Conservation (phyloP, 1,284 basidiomycete genomes). For the Boletus sp. region DNA sequence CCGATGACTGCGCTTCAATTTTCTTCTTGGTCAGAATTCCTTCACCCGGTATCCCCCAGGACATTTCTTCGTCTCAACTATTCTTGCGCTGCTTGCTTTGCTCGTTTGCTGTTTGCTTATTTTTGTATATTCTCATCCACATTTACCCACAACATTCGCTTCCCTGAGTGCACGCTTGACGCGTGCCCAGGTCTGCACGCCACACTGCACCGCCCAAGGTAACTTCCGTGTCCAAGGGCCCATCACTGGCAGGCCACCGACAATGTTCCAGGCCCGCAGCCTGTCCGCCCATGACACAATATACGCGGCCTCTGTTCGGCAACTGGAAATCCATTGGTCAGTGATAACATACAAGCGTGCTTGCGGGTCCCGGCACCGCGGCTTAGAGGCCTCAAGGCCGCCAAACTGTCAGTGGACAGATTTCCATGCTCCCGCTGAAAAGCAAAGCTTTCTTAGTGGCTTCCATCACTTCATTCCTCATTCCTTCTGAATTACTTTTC, state of each 20-base stretch:
- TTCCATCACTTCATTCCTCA: conserved; percentile 7
- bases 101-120: conserved; percentile 21
- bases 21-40: conserved; percentile 12
- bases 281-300: conserved; percentile 6
- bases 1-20: conserved; percentile 8
- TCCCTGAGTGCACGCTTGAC: conserved; percentile 25
- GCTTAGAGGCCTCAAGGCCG: conserved; percentile 19
- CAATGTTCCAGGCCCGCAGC: conserved; percentile 1
- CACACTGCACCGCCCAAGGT: conserved; percentile 18
- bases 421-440: conserved; percentile 15
- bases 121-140: conserved; percentile 23
- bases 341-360: conserved; percentile 4
- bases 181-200: conserved; percentile 24
- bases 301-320: conserved; percentile 7
- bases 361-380: conserved; percentile 7
- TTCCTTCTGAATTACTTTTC: conserved; percentile 10
- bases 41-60: conserved; percentile 7
- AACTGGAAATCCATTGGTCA: conserved; percentile 4
- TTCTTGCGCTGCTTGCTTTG: conserved; percentile 28
- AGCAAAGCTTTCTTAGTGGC: conserved; percentile 7
- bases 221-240: conserved; percentile 20
- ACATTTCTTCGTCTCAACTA: conserved; percentile 19
- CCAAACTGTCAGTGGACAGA: conserved; percentile 3
- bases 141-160: conserved; percentile 16
- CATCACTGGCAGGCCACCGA: not conserved